Evolutionary conservation across 495 filamentous ascomycete species (phyloP).

Genomic region (Penicillium cosmopolitanum): DNA sequence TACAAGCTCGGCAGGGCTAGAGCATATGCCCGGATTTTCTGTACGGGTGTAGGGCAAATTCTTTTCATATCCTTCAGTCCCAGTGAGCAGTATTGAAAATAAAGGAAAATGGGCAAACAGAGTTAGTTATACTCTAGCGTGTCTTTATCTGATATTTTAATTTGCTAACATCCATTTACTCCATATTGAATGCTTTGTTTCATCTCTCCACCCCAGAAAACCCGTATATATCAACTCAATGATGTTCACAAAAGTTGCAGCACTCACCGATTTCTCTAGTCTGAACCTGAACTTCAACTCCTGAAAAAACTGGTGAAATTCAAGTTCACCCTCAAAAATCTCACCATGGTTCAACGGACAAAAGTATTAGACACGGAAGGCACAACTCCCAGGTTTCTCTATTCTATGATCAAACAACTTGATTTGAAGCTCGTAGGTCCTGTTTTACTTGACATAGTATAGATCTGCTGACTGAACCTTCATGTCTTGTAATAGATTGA

Average conservation of each 20-base stretch:
- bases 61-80: no score
- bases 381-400: conserved; percentile 63
- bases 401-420: conserved; percentile 76
- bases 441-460: neutral
- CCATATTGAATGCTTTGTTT: neutral
- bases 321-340: neutral
- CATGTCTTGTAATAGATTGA: conserved; percentile 61
- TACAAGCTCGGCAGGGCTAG: no score
- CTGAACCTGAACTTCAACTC: neutral
- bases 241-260: neutral
- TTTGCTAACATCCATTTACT: neutral
- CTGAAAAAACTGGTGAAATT: no score
- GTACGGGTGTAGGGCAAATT: no score
- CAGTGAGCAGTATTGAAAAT: no score
- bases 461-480: neutral
- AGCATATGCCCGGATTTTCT: no score
- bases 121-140: no score
- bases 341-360: conserved; percentile 37
- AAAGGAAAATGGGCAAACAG: no score
- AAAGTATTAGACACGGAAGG: conserved; percentile 54
- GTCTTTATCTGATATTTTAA: neutral
- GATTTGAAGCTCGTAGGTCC: conserved; percentile 68
- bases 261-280: neutral
- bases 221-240: neutral
- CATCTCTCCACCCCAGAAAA: neutral